Base-by-base conservation (phyloP, 2,329 filamentous ascomycete genomes). In the Biscogniauxia mediterranea region DNA sequence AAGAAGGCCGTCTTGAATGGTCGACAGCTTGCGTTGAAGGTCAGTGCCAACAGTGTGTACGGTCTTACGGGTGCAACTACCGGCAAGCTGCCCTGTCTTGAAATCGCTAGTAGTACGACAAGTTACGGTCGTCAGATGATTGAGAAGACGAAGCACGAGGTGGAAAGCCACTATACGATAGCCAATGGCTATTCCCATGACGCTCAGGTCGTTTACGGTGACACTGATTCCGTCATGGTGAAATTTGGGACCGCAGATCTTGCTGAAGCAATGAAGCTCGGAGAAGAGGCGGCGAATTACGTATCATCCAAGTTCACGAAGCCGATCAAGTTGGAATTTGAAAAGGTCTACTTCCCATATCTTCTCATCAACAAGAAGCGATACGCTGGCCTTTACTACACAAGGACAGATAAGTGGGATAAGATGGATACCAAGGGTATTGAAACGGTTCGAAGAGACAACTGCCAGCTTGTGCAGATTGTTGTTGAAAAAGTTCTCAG, bases 371-470 rank as follows among this genome's bases (percentile, higher is more conserved):
- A 99, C 87, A 99, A 99, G 83, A 99, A 99, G 82, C 90, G 95
- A 65, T 99, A 99, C 72, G 95, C 95, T 8, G 95, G 95, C n/a
- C 79, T 99, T 32, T 98, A 92, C 79, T 99, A 93, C 93, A 99
- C 95, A 5, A 95, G 90, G 67, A 87, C 94, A 0, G 86, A 94
- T 51, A 97, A 97, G 77, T 95, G 90, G 76, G 96, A 99, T 84
- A 99, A 98, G 82, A 99, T 99, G 96, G 95, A 99, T 77, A 98
- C 92, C 62, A 99, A 99, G 76, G 95, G 95, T 83, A 98, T 99
- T 68, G 95, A 99, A 78, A 99, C 95, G 3, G 96, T 99, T 54
- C 89, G 95, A 68, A 85, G 95, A 83, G 95, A 99, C 76, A 99
- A 99, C 74, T 99, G 95, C 74, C 83, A 95, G 57, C 80, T 99